Percentiles rank a stretch among this genome's conserved stretches.
Conservation (phyloP, 768 basidiomycete species). For the Strobilomyces confusus region DNA sequence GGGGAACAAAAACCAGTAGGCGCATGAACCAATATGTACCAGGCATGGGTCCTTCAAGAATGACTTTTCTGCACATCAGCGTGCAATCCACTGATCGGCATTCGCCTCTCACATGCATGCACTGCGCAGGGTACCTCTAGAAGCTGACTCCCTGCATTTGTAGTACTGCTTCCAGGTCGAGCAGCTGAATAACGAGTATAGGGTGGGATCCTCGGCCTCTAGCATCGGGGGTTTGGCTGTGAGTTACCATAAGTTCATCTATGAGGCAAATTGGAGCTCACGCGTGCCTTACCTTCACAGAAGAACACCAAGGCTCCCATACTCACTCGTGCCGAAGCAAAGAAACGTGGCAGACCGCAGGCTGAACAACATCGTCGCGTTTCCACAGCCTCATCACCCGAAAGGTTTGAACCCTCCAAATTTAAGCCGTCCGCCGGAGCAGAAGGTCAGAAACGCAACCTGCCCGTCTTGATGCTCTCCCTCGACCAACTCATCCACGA, state of each 20-base stretch:
- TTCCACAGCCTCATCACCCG: background rate
- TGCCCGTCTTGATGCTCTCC: conserved; percentile 11
- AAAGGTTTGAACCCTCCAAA: background rate
- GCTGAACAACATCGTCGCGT: too few species aligned
- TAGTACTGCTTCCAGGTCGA: too few species aligned
- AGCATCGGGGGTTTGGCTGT: too few species aligned
- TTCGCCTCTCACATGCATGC: background rate
- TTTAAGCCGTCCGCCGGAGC: conserved; percentile 8
- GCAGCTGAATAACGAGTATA: too few species aligned
- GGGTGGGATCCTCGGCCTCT: too few species aligned
- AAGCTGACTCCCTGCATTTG: too few species aligned
- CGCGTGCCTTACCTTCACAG: background rate
- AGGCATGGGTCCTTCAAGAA: too few species aligned
- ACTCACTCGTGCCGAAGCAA: background rate
- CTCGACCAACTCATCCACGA: conserved; percentile 8
- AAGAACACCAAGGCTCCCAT: background rate
- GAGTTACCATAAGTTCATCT: background rate
- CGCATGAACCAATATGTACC: too few species aligned
- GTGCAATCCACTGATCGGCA: background rate
- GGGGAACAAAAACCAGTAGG: too few species aligned
- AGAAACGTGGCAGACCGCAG: background rate
- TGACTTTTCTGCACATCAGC: too few species aligned
- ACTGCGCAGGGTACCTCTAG: background rate
- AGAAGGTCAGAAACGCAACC: background rate
- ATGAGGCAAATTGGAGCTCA: background rate